Evolutionary conservation across 169 alveolate genomes (phyloP).

Genomic region (Eimeria necatrix): DNA sequence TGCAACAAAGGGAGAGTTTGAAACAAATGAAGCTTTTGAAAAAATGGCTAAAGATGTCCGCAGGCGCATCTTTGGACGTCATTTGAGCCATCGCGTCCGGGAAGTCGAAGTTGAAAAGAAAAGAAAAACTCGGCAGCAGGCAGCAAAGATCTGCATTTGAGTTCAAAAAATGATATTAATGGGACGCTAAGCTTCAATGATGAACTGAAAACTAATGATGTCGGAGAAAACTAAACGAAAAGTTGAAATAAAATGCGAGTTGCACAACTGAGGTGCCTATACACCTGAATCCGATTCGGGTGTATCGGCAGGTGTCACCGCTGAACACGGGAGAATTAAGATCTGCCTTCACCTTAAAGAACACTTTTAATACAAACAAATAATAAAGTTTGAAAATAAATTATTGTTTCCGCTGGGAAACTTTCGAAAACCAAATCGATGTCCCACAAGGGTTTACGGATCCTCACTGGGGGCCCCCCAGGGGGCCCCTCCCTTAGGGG

Average conservation of each 20-base stretch:
- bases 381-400: neutral
- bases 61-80: neutral
- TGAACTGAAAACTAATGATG: neutral
- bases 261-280: neutral
- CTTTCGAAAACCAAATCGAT: too few relatives aligned
- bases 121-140: neutral
- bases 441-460: too few relatives aligned
- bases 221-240: neutral
- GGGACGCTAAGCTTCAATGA: neutral
- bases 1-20: neutral
- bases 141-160: neutral
- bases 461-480: too few relatives aligned
- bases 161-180: neutral
- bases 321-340: neutral
- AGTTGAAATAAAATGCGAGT: neutral
- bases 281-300: neutral
- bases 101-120: neutral
- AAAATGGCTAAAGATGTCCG: neutral
- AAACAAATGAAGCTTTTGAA: neutral
- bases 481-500: too few relatives aligned
- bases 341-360: neutral
- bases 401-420: too few relatives aligned
- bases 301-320: neutral
- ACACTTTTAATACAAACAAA: neutral
- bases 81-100: neutral